Evolutionary conservation across 768 basidiomycete species (phyloP), one percentile per base, ranked within the genome.

Genomic region (Mrakia hoshinonis): DNA sequence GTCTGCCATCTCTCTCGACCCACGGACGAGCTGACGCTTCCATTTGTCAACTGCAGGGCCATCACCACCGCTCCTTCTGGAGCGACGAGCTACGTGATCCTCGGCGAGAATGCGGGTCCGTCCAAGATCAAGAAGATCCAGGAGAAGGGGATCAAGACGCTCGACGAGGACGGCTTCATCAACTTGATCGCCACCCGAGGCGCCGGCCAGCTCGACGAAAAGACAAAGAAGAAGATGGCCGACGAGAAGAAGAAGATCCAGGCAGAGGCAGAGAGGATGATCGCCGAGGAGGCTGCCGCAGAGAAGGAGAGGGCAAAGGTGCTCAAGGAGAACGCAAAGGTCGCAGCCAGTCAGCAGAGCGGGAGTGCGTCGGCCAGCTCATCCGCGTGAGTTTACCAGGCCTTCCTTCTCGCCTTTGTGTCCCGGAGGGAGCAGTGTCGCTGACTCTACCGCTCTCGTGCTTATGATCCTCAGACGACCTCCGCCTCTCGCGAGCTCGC

Each of bases 161-260:
- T 97, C 29, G 85, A 83, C 69, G 96, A 99, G 78, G 95, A 97
- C 77, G 87, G 84, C 24, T 97, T 97, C 76, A 81, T 97, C 20
- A 81, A 87, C 20, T 81, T 98, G 55, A 94, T 98, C 70, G 87
- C 83, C 2, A 88, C 87, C 2, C 84, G 91, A 22, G 84, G 85
- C 65, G 86, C 84, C 0, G 81, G 79, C 0, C 75, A 77, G 39
- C 75, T 90, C 1, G 92, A 94, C 77, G 87, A 88, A 71, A 92
- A 91, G 82, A 87, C 87, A 4, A 84, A 82, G 76, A 88, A 92
- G 82, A 89, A 90, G 80, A 81, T 86, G 82, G 85, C 87, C 77
- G 88, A 90, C 78, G 93, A 95, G 77, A 81, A 87, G 75, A 84
- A 87, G 62, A 87, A 87, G 24, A 89, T 95, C 67, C 83, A 84